Evolutionary conservation across 768 basidiomycete species (phyloP), one percentile per base, ranked within the genome.

Genomic region (Cytidiella melzeri): DNA sequence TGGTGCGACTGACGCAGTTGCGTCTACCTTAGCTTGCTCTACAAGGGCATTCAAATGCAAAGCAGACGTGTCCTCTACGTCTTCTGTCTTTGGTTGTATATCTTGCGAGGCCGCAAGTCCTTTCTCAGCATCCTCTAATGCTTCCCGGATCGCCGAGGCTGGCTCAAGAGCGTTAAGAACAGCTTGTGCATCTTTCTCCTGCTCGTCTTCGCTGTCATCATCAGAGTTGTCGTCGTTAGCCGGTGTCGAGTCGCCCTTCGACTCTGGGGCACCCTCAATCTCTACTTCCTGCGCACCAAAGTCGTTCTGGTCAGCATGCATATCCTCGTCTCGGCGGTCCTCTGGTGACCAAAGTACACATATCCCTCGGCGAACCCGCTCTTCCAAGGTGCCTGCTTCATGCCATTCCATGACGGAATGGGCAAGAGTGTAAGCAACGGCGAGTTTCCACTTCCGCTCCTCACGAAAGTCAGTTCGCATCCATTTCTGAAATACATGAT

Each of bases 401-500:
- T 95, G 91, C 92, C 92, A 99, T 57, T 92, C 86, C 5, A 89
- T 75, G 19, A 92, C 85, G 21, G 89, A 79, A 25, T 80, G 81
- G 1, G 91, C 87, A 24, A 99, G 65, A 51, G 84, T 84, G 61
- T 84, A 86, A 0, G 96, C 95, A 23, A 90, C 62, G 2, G 84
- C 83, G 38, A 87, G 69, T 65, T 98, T 98, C 93, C 93, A 98
- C 58, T 77, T 81, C 36, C 89, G 76, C 61, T 99, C 96, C 66
- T 98, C 94, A 18, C 89, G 83, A 57, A 96, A 97, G 64, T 99
- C 96, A 30, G 80, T 79, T 23, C 91, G 87, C 80, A 99, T 86
- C 96, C 96, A 99, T 79, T 87, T 91, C 94, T 93, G 56, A 43
- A 34, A 19, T 11, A 24, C 37, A 26, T 40, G 26, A 4, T n/a